These are phyloP conservation scores for Corrigiola litoralis DNA, from an alignment of 179 eudicot genomes.

Conservation along the genomic window DNA sequence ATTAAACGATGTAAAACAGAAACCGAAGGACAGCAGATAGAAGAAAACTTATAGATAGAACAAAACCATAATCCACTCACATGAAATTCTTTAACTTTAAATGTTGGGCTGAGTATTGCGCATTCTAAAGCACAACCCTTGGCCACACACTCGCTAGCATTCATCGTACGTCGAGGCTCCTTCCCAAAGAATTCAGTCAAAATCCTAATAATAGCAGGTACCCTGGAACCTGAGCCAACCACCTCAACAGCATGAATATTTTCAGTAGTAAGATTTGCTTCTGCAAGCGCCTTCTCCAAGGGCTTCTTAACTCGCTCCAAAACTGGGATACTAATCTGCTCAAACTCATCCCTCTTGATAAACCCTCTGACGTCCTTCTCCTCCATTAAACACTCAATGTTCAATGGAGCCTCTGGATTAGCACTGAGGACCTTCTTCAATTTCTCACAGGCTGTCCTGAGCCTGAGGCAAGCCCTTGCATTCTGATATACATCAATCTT, in stretches of 20 bases:
- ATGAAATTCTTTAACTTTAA: constrained; percentile 87
- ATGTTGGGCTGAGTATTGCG: constrained; percentile 87
- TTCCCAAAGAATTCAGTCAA: constrained; percentile 87
- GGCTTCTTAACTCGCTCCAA: constrained; percentile 85
- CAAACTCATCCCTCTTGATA: constrained; percentile 88
- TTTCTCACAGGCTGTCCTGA: constrained; percentile 79
- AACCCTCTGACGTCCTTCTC: constrained; percentile 83
- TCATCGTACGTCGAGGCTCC: constrained; percentile 95
- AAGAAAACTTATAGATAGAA: neutral
- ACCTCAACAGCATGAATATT: constrained; percentile 74
- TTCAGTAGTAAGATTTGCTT: constrained; percentile 64
- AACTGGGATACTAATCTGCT: constrained; percentile 66
- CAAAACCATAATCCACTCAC: constrained; percentile 23
- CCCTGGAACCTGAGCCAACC: constrained; percentile 89
- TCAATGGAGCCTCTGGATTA: constrained; percentile 85
- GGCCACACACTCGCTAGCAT: constrained; percentile 95
- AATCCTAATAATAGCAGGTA: constrained; percentile 71
- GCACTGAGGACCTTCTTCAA: constrained; percentile 92
- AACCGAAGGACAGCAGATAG: neutral
- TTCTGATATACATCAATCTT: constrained; percentile 80
- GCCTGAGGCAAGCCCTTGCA: constrained; percentile 86
- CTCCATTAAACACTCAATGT: constrained; percentile 91
- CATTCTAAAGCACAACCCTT: constrained; percentile 87
- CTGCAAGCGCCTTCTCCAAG: constrained; percentile 80
- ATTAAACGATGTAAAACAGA: neutral